These are phyloP conservation scores for Punica granatum DNA, from an alignment of 345 rosid species.

Conservation along the genomic window DNA sequence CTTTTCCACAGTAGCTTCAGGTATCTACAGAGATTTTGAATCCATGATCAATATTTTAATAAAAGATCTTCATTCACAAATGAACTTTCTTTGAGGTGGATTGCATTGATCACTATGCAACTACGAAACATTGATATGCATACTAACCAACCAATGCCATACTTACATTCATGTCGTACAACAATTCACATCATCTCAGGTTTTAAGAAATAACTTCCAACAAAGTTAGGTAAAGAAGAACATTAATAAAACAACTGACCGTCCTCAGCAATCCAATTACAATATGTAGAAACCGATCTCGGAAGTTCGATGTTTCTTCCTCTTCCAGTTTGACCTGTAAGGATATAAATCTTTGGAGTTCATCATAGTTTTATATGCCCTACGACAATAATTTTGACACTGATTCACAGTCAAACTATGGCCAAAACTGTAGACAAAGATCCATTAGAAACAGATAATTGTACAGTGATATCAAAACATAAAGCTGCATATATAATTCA, in stretches of 20 bases:
- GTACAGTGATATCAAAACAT: neutral
- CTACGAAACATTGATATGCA: neutral
- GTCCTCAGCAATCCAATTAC: conserved; percentile 19
- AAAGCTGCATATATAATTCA: neutral
- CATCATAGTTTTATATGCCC: neutral
- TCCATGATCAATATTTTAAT: neutral
- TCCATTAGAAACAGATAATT: neutral
- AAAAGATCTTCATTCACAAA: neutral
- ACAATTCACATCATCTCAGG: neutral
- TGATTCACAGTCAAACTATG: too few relatives aligned
- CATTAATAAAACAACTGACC: conserved; percentile 8
- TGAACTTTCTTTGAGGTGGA: neutral
- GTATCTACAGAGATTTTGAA: neutral
- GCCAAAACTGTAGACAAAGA: neutral
- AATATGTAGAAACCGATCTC: conserved; percentile 14
- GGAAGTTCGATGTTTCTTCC: conserved; percentile 17
- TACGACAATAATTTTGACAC: neutral
- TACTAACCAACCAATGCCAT: neutral
- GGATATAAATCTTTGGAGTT: neutral
- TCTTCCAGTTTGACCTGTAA: conserved; percentile 12
- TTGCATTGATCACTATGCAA: neutral
- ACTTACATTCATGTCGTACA: neutral
- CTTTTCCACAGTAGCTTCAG: neutral
- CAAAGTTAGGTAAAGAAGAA: neutral
- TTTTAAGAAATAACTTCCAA: neutral